Conservation (phyloP, 306 rosid genomes). For the Cucurbita ficifolia region DNA sequence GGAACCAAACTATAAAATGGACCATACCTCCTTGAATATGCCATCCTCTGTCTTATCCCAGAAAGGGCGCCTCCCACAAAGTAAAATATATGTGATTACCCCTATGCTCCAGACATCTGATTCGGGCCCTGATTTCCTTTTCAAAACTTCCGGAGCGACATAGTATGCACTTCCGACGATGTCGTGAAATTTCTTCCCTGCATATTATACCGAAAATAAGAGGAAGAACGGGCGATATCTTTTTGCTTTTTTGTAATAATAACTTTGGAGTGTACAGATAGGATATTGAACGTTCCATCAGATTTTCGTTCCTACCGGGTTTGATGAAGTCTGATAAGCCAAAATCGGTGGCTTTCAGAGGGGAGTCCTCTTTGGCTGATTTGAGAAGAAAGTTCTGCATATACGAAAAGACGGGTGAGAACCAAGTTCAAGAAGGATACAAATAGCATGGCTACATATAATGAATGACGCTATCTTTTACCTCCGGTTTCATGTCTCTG, state of each 20-base stretch:
- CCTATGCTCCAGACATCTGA: slow-evolving; percentile 99
- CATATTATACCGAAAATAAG: slow-evolving; percentile 15
- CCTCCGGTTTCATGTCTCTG: slow-evolving; percentile 99
- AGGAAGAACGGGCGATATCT: slow-evolving; percentile 7
- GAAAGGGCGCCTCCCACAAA: slow-evolving; percentile 97
- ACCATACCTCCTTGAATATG: slow-evolving; percentile 91
- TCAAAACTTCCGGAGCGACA: slow-evolving; percentile 97
- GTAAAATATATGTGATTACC: slow-evolving; percentile 92
- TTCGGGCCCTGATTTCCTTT: slow-evolving; percentile 95
- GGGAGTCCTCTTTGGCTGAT: slow-evolving; percentile 53
- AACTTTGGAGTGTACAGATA: neutral
- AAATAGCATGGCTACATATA: slow-evolving; percentile 1
- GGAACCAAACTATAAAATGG: slow-evolving; percentile 6
- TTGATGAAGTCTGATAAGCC: slow-evolving; percentile 96
- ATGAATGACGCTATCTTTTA: slow-evolving; percentile 10
- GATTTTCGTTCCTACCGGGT: slow-evolving; percentile 45
- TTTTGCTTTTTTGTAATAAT: slow-evolving; percentile 8
- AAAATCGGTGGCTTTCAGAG: slow-evolving; percentile 89
- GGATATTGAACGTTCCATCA: neutral
- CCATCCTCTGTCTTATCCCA: slow-evolving; percentile 99
- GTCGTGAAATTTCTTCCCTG: slow-evolving; percentile 79
- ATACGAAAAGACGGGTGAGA: slow-evolving; percentile 11
- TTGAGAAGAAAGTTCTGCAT: slow-evolving; percentile 87
- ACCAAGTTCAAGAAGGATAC: neutral
- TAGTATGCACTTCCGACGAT: slow-evolving; percentile 99